Percentiles rank a stretch among this genome's conserved stretches.
Conservation (phyloP, 2,329 filamentous ascomycete genomes). For the Sclerotinia trifoliorum region DNA sequence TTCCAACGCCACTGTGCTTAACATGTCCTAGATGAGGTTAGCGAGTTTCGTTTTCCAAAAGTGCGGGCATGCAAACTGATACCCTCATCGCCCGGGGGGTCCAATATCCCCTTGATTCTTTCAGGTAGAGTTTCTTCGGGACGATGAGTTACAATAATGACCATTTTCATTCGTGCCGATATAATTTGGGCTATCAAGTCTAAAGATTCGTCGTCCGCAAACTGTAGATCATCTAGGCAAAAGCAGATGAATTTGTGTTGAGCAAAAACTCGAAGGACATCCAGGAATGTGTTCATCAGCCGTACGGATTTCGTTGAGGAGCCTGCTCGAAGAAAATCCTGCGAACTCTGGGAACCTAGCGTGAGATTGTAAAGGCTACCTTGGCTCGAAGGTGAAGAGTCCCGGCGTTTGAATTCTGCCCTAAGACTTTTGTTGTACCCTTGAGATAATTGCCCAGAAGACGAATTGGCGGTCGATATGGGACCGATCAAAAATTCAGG, state of each 20-base stretch:
- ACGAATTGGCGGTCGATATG: slow-evolving; percentile 19
- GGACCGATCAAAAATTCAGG: slow-evolving; percentile 67
- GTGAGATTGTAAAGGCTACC: slow-evolving; percentile 29
- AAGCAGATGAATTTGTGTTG: slow-evolving; percentile 85
- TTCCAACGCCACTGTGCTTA: slow-evolving; percentile 49
- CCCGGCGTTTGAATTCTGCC: slow-evolving; percentile 32
- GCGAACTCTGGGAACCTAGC: slow-evolving; percentile 51
- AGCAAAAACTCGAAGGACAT: slow-evolving; percentile 79
- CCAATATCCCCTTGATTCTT: slow-evolving; percentile 54
- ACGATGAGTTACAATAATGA: slow-evolving; percentile 68
- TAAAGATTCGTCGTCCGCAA: slow-evolving; percentile 82
- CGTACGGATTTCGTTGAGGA: slow-evolving; percentile 64
- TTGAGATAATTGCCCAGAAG: slow-evolving; percentile 29
- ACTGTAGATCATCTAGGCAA: slow-evolving; percentile 75
- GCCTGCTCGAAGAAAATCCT: slow-evolving; percentile 60
- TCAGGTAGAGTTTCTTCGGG: slow-evolving; percentile 63
- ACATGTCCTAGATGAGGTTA: slow-evolving; percentile 36
- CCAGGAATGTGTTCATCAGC: slow-evolving; percentile 83
- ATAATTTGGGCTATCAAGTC: slow-evolving; percentile 83
- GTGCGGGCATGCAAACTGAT: slow-evolving; percentile 37
- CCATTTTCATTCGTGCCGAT: slow-evolving; percentile 73
- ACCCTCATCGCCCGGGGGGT: slow-evolving; percentile 56
- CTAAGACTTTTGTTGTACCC: slow-evolving; percentile 37
- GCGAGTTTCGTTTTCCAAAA: slow-evolving; percentile 23
- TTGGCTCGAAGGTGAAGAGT: slow-evolving; percentile 36